Conservation (phyloP, 2,329 filamentous ascomycete genomes). For the Phyllosticta citribraziliensis region DNA sequence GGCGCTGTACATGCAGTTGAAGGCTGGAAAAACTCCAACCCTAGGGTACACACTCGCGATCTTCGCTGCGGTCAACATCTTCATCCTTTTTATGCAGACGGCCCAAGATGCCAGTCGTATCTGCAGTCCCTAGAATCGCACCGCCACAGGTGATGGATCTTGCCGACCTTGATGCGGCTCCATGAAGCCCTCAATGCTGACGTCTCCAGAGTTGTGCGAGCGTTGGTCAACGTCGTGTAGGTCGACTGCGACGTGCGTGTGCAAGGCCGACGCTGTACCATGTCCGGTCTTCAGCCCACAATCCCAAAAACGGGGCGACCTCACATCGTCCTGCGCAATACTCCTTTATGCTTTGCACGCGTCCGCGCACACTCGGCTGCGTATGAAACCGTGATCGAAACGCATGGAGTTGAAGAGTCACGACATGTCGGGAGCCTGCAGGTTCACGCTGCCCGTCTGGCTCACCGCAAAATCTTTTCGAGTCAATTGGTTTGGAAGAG, state of each 20-base stretch:
- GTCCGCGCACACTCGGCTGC: background rate
- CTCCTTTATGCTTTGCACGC: background rate
- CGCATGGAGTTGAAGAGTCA: background rate
- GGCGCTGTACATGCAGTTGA: background rate
- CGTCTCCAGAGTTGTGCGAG: background rate
- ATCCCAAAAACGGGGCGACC: background rate
- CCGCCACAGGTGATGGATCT: background rate
- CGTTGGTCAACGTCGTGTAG: background rate
- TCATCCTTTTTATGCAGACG: no score
- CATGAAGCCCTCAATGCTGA: background rate
- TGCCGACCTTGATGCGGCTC: background rate
- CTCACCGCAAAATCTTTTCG: background rate
- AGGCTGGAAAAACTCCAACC: background rate
- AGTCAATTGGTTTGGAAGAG: background rate
- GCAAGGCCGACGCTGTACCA: background rate
- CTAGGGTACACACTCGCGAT: no score
- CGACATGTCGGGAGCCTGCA: background rate
- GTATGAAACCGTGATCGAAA: background rate
- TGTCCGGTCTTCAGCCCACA: background rate
- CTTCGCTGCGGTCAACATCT: no score
- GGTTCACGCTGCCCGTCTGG: background rate
- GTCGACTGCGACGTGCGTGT: background rate
- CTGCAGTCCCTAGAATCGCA: background rate
- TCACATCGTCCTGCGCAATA: background rate
- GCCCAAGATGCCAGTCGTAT: background rate